Base-by-base conservation (phyloP, 192 early-diverging fungal species). In the Haplosporangium gracile region DNA sequence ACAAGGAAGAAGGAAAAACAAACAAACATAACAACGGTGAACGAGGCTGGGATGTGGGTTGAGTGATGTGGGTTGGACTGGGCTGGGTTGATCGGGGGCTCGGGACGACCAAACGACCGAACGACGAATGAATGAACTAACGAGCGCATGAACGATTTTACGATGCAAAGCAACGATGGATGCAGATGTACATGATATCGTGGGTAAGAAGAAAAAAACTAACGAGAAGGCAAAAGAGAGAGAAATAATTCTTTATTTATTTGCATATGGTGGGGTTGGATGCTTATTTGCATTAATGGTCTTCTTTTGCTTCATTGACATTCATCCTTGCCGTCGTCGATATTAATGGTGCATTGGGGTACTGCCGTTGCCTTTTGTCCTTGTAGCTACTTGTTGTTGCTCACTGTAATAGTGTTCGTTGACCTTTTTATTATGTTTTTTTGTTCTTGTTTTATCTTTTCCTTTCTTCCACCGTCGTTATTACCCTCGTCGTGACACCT, bases 361-460 rank as follows among this genome's bases (percentile, higher is more conserved):
- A 15, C 8, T 55, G 22, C 53, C n/a, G 42, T 55, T 20, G 18
- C 4, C 15, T 51, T 55, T 8, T 57, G 22, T 57, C n/a, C 7
- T 26, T 57, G 55, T 57, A 8, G 55, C n/a, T 26, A 2, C 43
- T 45, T 45, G 42, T 57, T 57, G 55, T 57, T 22, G 26, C 36
- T 36, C 36, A 36, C n/a, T 45, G 20, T n/a, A 11, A 13, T 45
- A 2, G 49, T 1, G 15, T 6, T 43, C 71, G 36, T 26, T 45
- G 4, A 24, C 36, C 36, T 26, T 72, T 72, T 72, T 72, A n/a
- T 72, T 72, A 38, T 39, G 7, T 72, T 49, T 42, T 72, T n/a
- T 57, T 24, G 32, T 36, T 72, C 16, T 47, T 47, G 36, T 51
- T 47, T 34, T 49, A 29, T 73, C 45, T 73, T 73, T 73, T 42